Percentiles rank a stretch among this genome's conserved stretches.
These are phyloP conservation scores for Solanum etuberosum DNA, from an alignment of 257 asterid genomes.

Conservation along the genomic window DNA sequence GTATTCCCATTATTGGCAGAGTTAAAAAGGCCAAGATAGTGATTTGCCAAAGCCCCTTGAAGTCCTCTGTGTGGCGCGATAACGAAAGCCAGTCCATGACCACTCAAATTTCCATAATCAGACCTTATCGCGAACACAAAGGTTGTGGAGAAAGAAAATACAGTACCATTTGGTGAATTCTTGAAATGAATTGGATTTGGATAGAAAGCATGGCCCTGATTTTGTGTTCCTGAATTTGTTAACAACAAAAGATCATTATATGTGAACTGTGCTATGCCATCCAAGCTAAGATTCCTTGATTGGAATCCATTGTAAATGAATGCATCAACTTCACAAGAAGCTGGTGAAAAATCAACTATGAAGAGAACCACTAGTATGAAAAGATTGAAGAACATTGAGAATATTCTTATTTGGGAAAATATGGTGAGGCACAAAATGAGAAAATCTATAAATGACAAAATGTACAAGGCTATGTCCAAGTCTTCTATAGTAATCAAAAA, in stretches of 20 bases:
- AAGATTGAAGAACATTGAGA: conserved; percentile 25
- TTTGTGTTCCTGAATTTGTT: conserved; percentile 26
- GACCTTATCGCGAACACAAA: conserved; percentile 49
- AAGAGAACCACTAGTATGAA: background rate
- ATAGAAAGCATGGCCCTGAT: conserved; percentile 42
- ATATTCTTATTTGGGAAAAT: background rate
- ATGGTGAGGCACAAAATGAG: background rate
- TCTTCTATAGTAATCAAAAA: background rate
- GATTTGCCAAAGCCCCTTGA: conserved; percentile 18
- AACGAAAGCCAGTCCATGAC: conserved; percentile 50
- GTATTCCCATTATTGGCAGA: conserved; percentile 23
- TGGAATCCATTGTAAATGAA: conserved; percentile 44
- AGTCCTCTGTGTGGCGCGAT: conserved; percentile 36
- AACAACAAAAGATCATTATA: conserved; percentile 35
- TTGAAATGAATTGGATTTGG: conserved; percentile 40
- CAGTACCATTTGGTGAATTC: conserved; percentile 14
- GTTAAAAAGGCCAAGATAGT: conserved; percentile 51
- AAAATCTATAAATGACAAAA: background rate
- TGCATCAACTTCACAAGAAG: background rate
- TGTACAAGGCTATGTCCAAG: background rate
- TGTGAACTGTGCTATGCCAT: conserved; percentile 38
- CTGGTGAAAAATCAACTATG: background rate
- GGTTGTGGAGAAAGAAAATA: conserved; percentile 43
- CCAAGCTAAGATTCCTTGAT: conserved; percentile 27
- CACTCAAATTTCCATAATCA: conserved; percentile 22